These are phyloP conservation scores for Ceratocystis huliohia DNA, from an alignment of 2,329 filamentous ascomycete genomes.

Conservation along the genomic window DNA sequence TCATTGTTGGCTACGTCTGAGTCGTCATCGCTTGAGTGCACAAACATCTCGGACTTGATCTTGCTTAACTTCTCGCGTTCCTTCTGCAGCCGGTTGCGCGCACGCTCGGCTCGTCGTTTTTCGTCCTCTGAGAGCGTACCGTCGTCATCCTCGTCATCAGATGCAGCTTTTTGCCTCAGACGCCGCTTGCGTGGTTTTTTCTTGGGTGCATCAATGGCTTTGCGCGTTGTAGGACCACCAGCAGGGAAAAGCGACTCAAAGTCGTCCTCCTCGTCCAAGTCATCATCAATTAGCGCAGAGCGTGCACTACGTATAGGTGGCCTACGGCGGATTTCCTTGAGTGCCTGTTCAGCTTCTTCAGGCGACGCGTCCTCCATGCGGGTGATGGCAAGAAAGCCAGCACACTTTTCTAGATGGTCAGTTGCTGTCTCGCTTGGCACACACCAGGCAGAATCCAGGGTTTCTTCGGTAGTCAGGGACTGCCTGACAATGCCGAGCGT, in stretches of 20 bases:
- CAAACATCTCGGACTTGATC: constrained; percentile 74
- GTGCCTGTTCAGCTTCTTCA: constrained; percentile 59
- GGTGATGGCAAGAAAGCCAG: constrained; percentile 50
- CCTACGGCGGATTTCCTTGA: constrained; percentile 45
- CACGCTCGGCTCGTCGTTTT: constrained; percentile 49
- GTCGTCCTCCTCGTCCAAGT: constrained; percentile 37
- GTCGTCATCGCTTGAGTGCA: constrained; percentile 78
- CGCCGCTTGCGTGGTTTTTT: constrained; percentile 28
- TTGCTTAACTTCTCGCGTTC: constrained; percentile 64
- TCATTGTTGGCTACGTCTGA: constrained; percentile 62
- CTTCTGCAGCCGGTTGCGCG: constrained; percentile 48
- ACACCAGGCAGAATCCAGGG: constrained; percentile 64
- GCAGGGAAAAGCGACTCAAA: constrained; percentile 55
- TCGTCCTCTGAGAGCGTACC: constrained; percentile 31
- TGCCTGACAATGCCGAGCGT: constrained; percentile 57
- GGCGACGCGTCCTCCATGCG: constrained; percentile 68
- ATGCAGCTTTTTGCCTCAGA: constrained; percentile 35
- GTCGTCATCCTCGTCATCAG: constrained; percentile 30
- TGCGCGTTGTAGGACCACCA: constrained; percentile 49
- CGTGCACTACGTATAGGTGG: constrained; percentile 33
- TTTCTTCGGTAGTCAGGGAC: constrained; percentile 47
- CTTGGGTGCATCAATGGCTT: constrained; percentile 42
- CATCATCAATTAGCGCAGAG: constrained; percentile 44
- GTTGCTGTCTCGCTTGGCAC: constrained; percentile 55
- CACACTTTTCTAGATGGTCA: constrained; percentile 47